Evolutionary conservation across 805 yeast genomes (phyloP).

Genomic region (Saturnispora saitoi): DNA sequence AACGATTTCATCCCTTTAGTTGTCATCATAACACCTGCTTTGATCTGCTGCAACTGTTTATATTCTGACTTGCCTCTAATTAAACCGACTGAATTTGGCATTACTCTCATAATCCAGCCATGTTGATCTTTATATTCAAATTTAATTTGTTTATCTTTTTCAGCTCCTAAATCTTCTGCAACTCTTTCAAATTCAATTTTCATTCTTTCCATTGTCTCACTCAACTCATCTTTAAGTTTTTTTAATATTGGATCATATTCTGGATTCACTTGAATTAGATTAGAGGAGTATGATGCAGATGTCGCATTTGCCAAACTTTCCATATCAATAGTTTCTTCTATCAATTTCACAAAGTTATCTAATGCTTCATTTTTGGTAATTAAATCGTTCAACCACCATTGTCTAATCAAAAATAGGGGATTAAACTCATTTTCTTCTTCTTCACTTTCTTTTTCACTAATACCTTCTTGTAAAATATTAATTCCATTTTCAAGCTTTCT

Average conservation of each 20-base stretch:
- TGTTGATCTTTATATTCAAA: slow-evolving; percentile 79
- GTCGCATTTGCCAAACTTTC: slow-evolving; percentile 76
- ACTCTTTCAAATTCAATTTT: slow-evolving; percentile 51
- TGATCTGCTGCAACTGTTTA: slow-evolving; percentile 79
- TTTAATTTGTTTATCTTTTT: slow-evolving; percentile 80
- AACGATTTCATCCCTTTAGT: slow-evolving; percentile 54
- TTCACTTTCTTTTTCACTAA: slow-evolving; percentile 15
- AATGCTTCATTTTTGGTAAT: slow-evolving; percentile 42
- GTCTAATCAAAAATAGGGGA: slow-evolving; percentile 29
- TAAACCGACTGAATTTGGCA: slow-evolving; percentile 80
- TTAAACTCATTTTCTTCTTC: slow-evolving; percentile 16
- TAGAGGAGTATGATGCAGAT: slow-evolving; percentile 23
- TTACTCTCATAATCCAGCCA: slow-evolving; percentile 92
- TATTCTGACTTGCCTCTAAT: slow-evolving; percentile 55
- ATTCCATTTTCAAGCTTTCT: slow-evolving; percentile 61
- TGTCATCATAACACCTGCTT: slow-evolving; percentile 92
- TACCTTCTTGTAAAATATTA: slow-evolving; percentile 39
- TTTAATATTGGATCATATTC: slow-evolving; percentile 79
- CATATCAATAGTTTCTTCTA: slow-evolving; percentile 87
- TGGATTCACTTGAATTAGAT: slow-evolving; percentile 64
- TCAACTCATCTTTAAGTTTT: slow-evolving; percentile 50
- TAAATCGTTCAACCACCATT: slow-evolving; percentile 54
- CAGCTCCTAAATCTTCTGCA: slow-evolving; percentile 71
- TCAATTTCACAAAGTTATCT: slow-evolving; percentile 67
- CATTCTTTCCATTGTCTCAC: slow-evolving; percentile 45